Evolutionary conservation across 2,329 filamentous ascomycete genomes (phyloP), one percentile per base, ranked within the genome.

Genomic region (Sclerotinia trifoliorum): DNA sequence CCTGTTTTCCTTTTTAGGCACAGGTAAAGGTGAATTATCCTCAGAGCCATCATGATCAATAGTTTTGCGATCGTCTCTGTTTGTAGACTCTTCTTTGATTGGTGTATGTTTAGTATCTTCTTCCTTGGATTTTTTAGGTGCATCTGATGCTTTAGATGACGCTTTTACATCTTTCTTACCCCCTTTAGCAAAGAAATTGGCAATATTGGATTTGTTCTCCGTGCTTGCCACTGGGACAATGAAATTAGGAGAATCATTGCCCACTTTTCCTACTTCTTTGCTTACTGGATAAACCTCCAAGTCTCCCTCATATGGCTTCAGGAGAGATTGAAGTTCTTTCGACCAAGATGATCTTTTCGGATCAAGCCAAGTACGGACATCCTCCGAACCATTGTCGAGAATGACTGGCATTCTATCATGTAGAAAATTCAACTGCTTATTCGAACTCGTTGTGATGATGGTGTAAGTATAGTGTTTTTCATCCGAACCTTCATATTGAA

Each of bases 341-440:
- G 86, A 89, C 94, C 95, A 98, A 69, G 88, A 87, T 29, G 83
- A 81, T 24, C 85, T 84, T 2, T 78, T 80, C 0, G 93, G 93
- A 77, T 97, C 91, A 24, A 98, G 83, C 93, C 93, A 97, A 5
- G 78, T 87, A 66, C 81, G 84, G 75, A 97, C 83, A 15, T 83
- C 85, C 1, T 91, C 84, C 0, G 90, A 92, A 5, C 88, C 88
- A 5, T 91, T 88, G 7, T 97, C 89, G 0, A 99, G 79, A 42
- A 98, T 91, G 7, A 97, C 94, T 0, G 95, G 95, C 95, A 99
- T 99, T 21, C 95, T 89, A 75, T 96, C 90, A 77, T 99, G 95
- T 24, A 99, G 82, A 73, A 97, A 98, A 39, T 84, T 88, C 61
- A 98, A 83, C 77, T 94, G 90, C 71, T 88, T 83, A 75, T 94